Evolutionary conservation across 768 basidiomycete genomes (phyloP), one percentile per base, ranked within the genome.

Genomic region (Mycena belliarum): DNA sequence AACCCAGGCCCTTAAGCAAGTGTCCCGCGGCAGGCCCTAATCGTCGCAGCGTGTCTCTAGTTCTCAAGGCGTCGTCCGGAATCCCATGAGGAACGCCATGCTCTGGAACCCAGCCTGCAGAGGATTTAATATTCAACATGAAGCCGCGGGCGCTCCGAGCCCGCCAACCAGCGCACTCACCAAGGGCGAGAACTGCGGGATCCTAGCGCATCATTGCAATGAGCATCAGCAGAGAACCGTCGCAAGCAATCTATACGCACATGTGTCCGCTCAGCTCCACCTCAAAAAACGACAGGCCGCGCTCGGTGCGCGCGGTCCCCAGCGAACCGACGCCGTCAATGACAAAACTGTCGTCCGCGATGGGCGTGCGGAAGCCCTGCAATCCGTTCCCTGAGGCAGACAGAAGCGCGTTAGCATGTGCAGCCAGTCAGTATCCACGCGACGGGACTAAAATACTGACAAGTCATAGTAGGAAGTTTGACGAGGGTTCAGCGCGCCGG

Each of bases 301-400:
- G 82, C 65, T 91, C 90, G 16, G 76, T 73, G 57, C 90, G 88
- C 56, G 80, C 73, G 2, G 73, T 86, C 0, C 89, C 89, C 25
- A 84, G 74, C 4, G 88, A 79, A 26, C 89, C 89, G 42, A 89
- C 76, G n/a, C 84, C 86, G 53, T 88, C 86, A 50, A 91, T 81
- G 53, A 89, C 68, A 73, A 91, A 87, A 57, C 82, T 86, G 61
- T 90, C 88, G 28, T 80, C 72, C 14, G 70, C 66, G 44, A 89
- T 87, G 6, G 86, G 87, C 0, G 78, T 84, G 60, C 86, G 88
- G 81, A 91, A 91, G 0, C 89, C 89, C 73, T 91, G 89, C 55
- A 73, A 32, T 0, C 86, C 86, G 57, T 75, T 75, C 88, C 83
- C 82, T 82, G 16, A 45, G 4, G 15, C 26, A 38, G 35, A 55